Conservation (phyloP, 805 yeast genomes). For the Metschnikowia similis region DNA sequence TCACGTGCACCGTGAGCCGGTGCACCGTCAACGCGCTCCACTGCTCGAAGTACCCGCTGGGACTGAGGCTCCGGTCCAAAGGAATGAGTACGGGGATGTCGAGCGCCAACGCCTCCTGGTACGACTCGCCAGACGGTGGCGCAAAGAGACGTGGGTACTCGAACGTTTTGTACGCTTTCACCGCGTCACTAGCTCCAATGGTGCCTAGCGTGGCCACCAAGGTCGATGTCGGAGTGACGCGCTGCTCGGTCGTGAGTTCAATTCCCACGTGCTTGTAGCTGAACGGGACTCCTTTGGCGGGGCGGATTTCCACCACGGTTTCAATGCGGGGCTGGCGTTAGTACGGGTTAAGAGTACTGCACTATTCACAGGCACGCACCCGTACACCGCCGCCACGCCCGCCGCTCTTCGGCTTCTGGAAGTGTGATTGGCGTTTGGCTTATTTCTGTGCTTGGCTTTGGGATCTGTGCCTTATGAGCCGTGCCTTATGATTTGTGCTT, state of each 20-base stretch:
- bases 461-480: no score
- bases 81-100: constrained; percentile 60
- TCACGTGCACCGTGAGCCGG: constrained; percentile 36
- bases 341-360: constrained; percentile 3
- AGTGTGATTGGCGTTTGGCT: no score
- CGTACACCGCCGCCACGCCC: no score
- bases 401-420: no score
- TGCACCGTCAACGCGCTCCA: constrained; percentile 50
- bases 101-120: constrained; percentile 45
- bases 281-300: constrained; percentile 46
- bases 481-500: no score
- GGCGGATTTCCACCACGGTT: constrained; percentile 52
- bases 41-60: constrained; percentile 46
- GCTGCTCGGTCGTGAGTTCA: constrained; percentile 48
- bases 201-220: constrained; percentile 25
- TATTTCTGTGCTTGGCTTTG: no score
- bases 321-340: constrained; percentile 49
- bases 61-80: constrained; percentile 47
- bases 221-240: constrained; percentile 38
- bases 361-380: no score
- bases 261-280: constrained; percentile 45
- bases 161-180: constrained; percentile 31
- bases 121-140: constrained; percentile 37
- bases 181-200: constrained; percentile 19
- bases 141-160: constrained; percentile 33